Evolutionary conservation across 257 asterid species (phyloP), one percentile per base, ranked within the genome.

Genomic region (Eustoma russellianum): DNA sequence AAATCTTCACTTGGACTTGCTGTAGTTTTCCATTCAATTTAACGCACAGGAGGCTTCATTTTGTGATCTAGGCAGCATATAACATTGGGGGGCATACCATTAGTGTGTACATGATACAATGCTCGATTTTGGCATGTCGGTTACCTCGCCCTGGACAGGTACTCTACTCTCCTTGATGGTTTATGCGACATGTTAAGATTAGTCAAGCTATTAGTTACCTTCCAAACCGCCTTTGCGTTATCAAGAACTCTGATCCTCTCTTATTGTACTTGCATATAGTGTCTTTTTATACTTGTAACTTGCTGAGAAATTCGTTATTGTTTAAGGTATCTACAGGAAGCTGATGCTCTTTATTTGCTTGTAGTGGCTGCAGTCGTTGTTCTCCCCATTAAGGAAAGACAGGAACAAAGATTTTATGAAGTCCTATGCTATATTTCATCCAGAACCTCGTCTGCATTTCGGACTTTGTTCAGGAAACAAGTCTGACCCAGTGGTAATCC

Each of bases 71-170:
- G 98, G 94, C 97, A 24, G 90, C 97, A 28, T 88, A 85, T 53
- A 77, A 82, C 58, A 60, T 92, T 55, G 97, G 97, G 68, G 98
- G 98, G 50, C 83, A 75, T 52, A 73, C 79, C 7, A 48, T 85
- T 14, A 84, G 88, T 15, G 78, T 92, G 6, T 95, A 87, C 66
- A 76, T 80, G 48, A 85, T 92, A 55, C 97, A 88, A 50, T 79
- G 76, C 68, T 88, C 90, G 30, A 71, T 92, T 40, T 48, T 92
- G 57, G 70, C 73, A 45, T 85, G 97, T 57, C 84, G 90, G 15
- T 60, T 82, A 74, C 97, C 98, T 54, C 98, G 97, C 55, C 97
- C 97, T 17, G 74, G 86, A 49, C 90, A 79, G 75, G 98, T 92
- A 69, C 14, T 24, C 47, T 59, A 14, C 6, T 53, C 41, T 30